phyloP scores from a whole-genome alignment of 1,284 basidiomycete species.

The Bondarzewia mesenterica region DNA sequence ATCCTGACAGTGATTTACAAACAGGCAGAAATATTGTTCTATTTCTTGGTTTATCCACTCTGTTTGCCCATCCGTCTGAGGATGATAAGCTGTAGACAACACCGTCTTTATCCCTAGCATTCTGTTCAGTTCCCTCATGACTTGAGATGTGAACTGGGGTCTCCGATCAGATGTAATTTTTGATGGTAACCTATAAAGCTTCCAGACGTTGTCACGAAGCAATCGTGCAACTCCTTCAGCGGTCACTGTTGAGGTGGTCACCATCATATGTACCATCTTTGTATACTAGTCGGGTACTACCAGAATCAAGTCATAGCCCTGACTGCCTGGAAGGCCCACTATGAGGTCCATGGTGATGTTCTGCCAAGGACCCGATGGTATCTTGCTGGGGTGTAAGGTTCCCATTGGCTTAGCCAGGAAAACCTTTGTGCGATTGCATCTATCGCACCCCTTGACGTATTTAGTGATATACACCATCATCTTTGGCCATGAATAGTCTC shows the following conservation, averaged over 20 bases:
- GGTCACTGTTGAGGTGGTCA: background rate
- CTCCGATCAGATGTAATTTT: background rate
- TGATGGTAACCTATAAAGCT: background rate
- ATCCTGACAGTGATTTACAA: constrained; percentile 25
- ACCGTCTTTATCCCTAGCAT: background rate
- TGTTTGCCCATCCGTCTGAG: constrained; percentile 23
- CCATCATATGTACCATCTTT: too few relatives aligned
- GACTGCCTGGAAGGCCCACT: too few relatives aligned
- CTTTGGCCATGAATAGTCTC: background rate
- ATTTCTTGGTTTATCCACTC: constrained; percentile 29
- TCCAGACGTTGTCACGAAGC: background rate
- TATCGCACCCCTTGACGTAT: background rate
- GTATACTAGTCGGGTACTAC: too few relatives aligned
- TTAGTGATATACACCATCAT: background rate
- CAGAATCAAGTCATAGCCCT: too few relatives aligned
- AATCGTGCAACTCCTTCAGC: background rate
- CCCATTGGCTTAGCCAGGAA: background rate
- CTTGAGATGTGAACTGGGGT: background rate
- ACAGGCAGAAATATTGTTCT: constrained; percentile 23
- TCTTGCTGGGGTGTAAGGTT: background rate
- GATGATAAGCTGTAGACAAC: constrained; percentile 8
- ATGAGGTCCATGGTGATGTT: too few relatives aligned
- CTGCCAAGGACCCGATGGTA: too few relatives aligned
- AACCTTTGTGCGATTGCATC: too few relatives aligned
- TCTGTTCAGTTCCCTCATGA: background rate